These are phyloP conservation scores for Rhodosporidiobolus sp. DNA, from an alignment of 768 basidiomycete genomes.

Conservation along the genomic window DNA sequence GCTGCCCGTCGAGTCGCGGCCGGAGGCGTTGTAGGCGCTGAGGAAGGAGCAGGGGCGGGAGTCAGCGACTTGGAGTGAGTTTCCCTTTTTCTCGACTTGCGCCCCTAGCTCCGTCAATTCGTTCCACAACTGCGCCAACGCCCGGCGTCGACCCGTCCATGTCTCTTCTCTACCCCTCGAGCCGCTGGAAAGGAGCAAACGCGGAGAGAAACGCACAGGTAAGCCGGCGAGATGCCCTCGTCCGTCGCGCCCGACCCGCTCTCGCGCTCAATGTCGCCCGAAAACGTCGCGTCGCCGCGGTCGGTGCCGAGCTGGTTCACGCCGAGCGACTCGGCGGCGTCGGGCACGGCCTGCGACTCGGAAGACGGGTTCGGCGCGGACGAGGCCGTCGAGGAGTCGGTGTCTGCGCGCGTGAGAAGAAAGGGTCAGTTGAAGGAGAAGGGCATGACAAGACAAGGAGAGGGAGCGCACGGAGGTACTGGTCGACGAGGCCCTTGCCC, in stretches of 20 bases:
- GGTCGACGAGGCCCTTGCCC: slow-evolving; percentile 4
- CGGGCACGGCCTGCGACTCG: background rate
- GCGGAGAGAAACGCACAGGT: background rate
- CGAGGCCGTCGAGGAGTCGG: background rate
- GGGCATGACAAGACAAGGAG: background rate
- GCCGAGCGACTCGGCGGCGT: background rate
- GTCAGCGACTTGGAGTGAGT: too few relatives aligned
- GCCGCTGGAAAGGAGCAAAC: background rate
- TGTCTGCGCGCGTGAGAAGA: background rate
- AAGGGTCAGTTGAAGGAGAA: background rate
- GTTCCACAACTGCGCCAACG: too few relatives aligned
- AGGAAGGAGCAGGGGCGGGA: too few relatives aligned
- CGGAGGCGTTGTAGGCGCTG: slow-evolving; percentile 19
- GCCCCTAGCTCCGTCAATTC: too few relatives aligned
- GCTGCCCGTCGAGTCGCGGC: slow-evolving; percentile 23
- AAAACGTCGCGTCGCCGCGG: slow-evolving; percentile 13
- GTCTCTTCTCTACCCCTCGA: too few relatives aligned
- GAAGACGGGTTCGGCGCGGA: background rate
- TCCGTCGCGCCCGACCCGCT: background rate
- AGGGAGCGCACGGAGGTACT: background rate
- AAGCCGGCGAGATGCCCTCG: background rate
- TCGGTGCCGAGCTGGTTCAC: background rate
- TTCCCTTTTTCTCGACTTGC: too few relatives aligned
- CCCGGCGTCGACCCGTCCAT: too few relatives aligned
- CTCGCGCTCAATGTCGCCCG: slow-evolving; percentile 23